Evolutionary conservation across 108 stramenopile genomes (phyloP), one percentile per base, ranked within the genome.

Genomic region (Cyclotella distinguenda): DNA sequence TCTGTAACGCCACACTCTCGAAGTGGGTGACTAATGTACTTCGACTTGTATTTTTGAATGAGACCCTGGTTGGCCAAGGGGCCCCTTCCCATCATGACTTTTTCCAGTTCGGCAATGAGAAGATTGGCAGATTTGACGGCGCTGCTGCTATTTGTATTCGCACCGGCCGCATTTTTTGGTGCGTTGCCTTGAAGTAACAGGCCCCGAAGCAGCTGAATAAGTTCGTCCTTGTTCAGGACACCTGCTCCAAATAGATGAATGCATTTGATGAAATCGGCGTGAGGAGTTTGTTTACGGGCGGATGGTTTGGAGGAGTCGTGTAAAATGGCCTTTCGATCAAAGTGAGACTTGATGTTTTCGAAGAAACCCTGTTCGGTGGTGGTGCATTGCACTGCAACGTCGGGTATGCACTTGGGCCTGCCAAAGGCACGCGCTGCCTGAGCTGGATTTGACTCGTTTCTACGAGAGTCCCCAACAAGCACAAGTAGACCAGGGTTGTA

Each of bases 251-350:
- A 95, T 45, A 97, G 70, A 63, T 94, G 93, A 34, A 96, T 54
- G 42, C 86, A 85, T 72, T 97, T 97, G 46, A 97, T 69, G 63
- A 99, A 97, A 74, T 97, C 97, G 35, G 80, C 58, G 45, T 90
- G 84, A 15, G 93, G 93, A 27, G 93, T 90, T 40, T 90, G 84
- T n/a, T 84, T 81, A 7, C 68, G 65, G 35, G 61, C 55, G 21
- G 79, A 81, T n/a, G 88, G 79, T 56, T 89, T 91, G 10, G 9
- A 16, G 7, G 58, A 25, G 52, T 90, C 90, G 26, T 89, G 84
- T 18, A 80, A 78, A 25, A 94, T 77, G 48, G 90, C 93, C 25
- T 71, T 73, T n/a, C 85, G 74, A 45, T 72, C 71, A 25, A 95
- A 74, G 63, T 95, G 90, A 0, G 54, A 45, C 53, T 83, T 85